Conservation (phyloP, 2,329 filamentous ascomycete genomes). For the Sphaerulina musiva region DNA sequence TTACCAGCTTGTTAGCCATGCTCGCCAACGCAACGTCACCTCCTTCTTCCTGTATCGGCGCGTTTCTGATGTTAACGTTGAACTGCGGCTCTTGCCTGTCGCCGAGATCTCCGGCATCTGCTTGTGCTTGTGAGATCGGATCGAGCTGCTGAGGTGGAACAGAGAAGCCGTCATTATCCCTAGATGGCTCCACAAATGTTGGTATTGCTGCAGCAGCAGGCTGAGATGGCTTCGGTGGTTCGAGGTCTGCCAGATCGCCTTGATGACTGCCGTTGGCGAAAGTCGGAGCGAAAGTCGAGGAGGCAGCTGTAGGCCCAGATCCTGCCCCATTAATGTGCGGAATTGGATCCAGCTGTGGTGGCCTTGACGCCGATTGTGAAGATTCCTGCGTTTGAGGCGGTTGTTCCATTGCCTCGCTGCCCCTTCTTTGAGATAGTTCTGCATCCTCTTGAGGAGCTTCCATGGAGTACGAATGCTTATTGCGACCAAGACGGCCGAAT, state of each 20-base stretch:
- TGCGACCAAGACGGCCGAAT: conserved; percentile 53
- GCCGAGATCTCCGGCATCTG: conserved; percentile 50
- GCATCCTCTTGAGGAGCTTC: conserved; percentile 28
- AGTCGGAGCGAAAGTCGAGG: conserved; percentile 4
- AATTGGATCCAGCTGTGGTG: conserved; percentile 15
- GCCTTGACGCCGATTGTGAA: conserved; percentile 6
- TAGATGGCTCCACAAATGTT: conserved; percentile 38
- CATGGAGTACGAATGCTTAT: conserved; percentile 52
- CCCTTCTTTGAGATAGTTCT: conserved; percentile 21
- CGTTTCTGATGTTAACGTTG: conserved; percentile 72
- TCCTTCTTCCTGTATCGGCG: conserved; percentile 71
- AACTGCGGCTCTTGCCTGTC: conserved; percentile 59
- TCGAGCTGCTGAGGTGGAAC: conserved; percentile 59
- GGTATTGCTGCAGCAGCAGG: background rate
- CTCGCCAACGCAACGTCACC: conserved; percentile 63
- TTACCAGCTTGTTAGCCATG: conserved; percentile 63
- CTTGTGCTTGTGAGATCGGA: conserved; percentile 62
- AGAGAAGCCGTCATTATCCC: conserved; percentile 69
- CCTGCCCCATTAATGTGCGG: conserved; percentile 23
- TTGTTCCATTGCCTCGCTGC: conserved; percentile 29
- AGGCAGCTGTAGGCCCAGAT: conserved; percentile 13
- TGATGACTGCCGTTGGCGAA: conserved; percentile 32
- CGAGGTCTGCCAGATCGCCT: conserved; percentile 31
- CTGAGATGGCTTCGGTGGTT: conserved; percentile 28
- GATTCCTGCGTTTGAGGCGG: conserved; percentile 12